phyloP scores from a whole-genome alignment of 257 asterid species.

The Fraxinus anomala region DNA sequence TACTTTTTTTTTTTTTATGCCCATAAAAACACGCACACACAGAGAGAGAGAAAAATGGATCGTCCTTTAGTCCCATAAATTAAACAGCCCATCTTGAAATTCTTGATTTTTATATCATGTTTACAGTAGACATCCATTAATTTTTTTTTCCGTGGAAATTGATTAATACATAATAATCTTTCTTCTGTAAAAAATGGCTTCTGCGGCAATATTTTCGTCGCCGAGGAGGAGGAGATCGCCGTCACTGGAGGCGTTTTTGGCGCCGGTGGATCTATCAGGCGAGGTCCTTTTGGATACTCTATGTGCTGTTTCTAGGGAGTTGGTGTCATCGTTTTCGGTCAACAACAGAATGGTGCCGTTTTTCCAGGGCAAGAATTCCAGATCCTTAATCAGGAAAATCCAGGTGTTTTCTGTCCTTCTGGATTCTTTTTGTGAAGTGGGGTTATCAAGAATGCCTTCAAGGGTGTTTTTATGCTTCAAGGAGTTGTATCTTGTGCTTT shows the following conservation, averaged over 20 bases:
- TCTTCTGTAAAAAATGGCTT: slow-evolving; percentile 50
- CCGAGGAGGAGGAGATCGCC: slow-evolving; percentile 86
- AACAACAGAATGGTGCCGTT: slow-evolving; percentile 37
- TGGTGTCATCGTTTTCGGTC: slow-evolving; percentile 49
- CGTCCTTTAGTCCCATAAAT: not conserved
- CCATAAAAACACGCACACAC: not conserved
- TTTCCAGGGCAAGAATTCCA: slow-evolving; percentile 57
- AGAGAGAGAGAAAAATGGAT: not conserved
- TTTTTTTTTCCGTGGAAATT: not conserved
- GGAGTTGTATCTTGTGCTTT: slow-evolving; percentile 88
- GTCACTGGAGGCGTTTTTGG: slow-evolving; percentile 74
- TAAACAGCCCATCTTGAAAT: not conserved
- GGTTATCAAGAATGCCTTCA: slow-evolving; percentile 36
- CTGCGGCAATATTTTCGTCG: slow-evolving; percentile 89
- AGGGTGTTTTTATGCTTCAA: slow-evolving; percentile 72
- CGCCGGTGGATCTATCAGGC: slow-evolving; percentile 76
- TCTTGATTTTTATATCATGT: not conserved
- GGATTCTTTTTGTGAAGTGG: slow-evolving; percentile 59
- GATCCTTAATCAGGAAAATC: slow-evolving; percentile 66
- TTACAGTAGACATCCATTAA: slow-evolving; percentile 5
- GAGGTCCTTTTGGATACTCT: slow-evolving; percentile 57
- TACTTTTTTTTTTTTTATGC: slow-evolving; percentile 13
- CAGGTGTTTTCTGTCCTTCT: slow-evolving; percentile 60
- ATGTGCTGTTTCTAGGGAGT: slow-evolving; percentile 51
- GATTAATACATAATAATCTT: slow-evolving; percentile 1